phyloP scores from a whole-genome alignment of 495 filamentous ascomycete species.

The Neurospora discreta region DNA sequence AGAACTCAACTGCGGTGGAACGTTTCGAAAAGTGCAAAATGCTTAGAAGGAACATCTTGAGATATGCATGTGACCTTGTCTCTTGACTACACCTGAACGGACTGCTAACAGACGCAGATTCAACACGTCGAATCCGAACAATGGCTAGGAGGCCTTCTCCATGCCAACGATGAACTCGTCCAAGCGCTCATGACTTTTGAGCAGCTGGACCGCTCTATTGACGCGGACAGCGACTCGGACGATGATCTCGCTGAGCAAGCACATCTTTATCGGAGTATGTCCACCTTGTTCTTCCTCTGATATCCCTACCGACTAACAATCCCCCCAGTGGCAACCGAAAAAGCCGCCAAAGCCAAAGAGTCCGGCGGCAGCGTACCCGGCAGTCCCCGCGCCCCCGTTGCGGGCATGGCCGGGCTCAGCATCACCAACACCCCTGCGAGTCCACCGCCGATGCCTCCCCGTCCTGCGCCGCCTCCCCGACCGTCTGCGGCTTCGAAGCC shows the following conservation, averaged over 20 bases:
- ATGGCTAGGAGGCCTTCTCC: conserved; percentile 67
- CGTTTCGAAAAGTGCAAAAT: conserved; percentile 80
- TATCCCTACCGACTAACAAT: conserved; percentile 2
- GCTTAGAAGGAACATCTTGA: conserved; percentile 69
- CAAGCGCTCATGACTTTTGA: conserved; percentile 91
- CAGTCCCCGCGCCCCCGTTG: conserved; percentile 18
- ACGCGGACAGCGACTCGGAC: conserved; percentile 94
- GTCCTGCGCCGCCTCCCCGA: conserved; percentile 32
- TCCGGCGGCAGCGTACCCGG: conserved; percentile 21
- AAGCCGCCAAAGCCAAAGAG: conserved; percentile 35
- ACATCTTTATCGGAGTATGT: conserved; percentile 41
- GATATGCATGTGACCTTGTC: conserved; percentile 48
- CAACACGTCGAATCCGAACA: conserved; percentile 75
- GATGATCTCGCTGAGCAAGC: conserved; percentile 48
- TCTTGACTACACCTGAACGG: not conserved
- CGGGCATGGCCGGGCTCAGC: conserved; percentile 28
- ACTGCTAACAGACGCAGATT: conserved; percentile 35
- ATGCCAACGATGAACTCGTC: conserved; percentile 78
- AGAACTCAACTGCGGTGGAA: conserved; percentile 62
- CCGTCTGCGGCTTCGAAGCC: conserved; percentile 31
- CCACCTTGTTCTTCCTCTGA: no score
- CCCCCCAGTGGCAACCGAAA: conserved; percentile 38
- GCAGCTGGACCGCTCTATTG: conserved; percentile 86
- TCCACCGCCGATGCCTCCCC: conserved; percentile 22
- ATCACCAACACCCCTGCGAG: conserved; percentile 14